Evolutionary conservation across 768 basidiomycete species (phyloP), one percentile per base, ranked within the genome.

Genomic region (Mycena latifolia): DNA sequence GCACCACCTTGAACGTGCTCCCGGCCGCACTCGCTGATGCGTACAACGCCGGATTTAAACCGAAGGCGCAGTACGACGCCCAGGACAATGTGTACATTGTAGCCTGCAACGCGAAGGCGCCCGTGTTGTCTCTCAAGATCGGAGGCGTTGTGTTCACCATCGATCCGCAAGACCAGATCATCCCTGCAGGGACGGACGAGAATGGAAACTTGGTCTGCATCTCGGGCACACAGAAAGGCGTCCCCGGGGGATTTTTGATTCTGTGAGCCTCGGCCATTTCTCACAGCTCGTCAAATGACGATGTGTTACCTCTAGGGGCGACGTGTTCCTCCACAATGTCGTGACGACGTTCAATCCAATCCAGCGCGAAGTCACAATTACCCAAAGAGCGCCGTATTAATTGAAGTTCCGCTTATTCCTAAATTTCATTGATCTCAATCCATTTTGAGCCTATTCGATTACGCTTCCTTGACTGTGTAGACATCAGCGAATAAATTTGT

Each of bases 261-360:
- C 50, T n/a, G 17, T 50, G 70, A 71, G 31, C n/a, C n/a, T n/a
- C n/a, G n/a, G n/a, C n/a, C n/a, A n/a, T n/a, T n/a, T n/a, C n/a
- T n/a, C n/a, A n/a, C n/a, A n/a, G n/a, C n/a, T n/a, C n/a, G n/a
- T n/a, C n/a, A n/a, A n/a, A n/a, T n/a, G 72, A 71, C 43, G 71
- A 73, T 46, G 59, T 61, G 20, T 61, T 66, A n/a, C 52, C 58
- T 66, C 28, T 58, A 61, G 22, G n/a, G n/a, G n/a, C n/a, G n/a
- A n/a, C n/a, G n/a, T n/a, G n/a, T n/a, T n/a, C n/a, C n/a, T n/a
- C n/a, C n/a, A n/a, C n/a, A 66, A 66, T 31, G 64, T 67, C 55
- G 58, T 73, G 61, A 50, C 59, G 51, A 72, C 71, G 20, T 70
- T 72, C 64, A 69, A 73, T 55, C 57, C 71, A 10, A 28, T 55